These are phyloP conservation scores for Nitzschia palea DNA, from an alignment of 108 stramenopile species.

Conservation along the genomic window DNA sequence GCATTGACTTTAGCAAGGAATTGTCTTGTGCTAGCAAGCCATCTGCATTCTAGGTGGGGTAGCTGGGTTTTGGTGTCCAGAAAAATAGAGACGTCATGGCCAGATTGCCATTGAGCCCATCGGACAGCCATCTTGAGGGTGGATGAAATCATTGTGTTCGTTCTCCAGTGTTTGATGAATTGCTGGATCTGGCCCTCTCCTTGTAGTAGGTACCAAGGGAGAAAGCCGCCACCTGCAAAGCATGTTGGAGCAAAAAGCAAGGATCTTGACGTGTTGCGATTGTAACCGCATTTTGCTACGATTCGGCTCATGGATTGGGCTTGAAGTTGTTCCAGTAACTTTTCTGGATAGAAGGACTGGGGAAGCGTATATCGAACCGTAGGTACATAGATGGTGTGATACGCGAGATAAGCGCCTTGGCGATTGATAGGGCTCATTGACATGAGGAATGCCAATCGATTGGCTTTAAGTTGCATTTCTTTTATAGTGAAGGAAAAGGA, in stretches of 20 bases:
- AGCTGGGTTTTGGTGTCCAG: background rate
- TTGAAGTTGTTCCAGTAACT: background rate
- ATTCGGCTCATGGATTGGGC: background rate
- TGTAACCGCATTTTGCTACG: background rate
- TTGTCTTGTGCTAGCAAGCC: background rate
- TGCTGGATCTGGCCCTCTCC: background rate
- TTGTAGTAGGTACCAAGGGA: background rate
- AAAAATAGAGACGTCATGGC: background rate
- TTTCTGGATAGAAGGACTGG: background rate
- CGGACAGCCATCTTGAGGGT: background rate
- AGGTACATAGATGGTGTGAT: background rate
- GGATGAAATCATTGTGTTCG: background rate
- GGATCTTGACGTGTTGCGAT: background rate
- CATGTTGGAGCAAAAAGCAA: background rate
- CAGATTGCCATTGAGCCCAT: background rate
- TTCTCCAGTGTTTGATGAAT: background rate
- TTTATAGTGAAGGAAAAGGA: too few species aligned
- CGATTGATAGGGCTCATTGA: background rate
- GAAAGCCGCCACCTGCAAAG: background rate
- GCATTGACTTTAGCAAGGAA: background rate
- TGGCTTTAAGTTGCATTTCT: background rate
- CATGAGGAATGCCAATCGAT: background rate
- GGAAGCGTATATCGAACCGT: background rate
- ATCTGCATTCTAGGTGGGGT: constrained; percentile 3
- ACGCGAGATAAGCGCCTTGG: background rate